phyloP scores from a whole-genome alignment of 441 rosid species.

The Rhodomyrtus psidioides region DNA sequence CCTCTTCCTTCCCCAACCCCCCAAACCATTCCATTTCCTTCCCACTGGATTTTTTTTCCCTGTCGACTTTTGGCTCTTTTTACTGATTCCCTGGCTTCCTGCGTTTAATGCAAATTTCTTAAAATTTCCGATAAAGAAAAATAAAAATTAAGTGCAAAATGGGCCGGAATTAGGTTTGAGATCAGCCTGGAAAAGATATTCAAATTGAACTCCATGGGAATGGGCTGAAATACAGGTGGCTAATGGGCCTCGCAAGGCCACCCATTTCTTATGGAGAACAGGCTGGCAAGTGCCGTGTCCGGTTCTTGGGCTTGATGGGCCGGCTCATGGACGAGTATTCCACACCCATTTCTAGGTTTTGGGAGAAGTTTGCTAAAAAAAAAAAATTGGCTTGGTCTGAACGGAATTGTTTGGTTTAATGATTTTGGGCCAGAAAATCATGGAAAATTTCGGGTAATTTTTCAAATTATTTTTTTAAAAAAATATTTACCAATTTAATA shows the following conservation, averaged over 20 bases:
- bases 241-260: background rate
- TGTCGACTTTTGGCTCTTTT: no score
- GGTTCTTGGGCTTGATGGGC: background rate
- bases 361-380: background rate
- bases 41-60: no score
- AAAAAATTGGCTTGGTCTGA: background rate
- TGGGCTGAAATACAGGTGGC: background rate
- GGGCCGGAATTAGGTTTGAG: background rate
- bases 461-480: no score
- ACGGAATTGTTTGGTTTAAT: background rate
- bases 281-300: background rate
- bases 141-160: no score
- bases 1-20: background rate
- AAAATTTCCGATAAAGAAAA: no score
- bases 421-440: background rate
- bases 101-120: no score
- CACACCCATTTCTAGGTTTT: background rate
- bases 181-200: background rate
- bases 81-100: no score
- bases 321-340: background rate
- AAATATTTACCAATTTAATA: no score
- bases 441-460: no score
- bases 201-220: no score
- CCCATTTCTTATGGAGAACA: background rate
- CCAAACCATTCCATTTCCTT: no score